A percentile compares a stretch with the other conserved stretches of the same genome.
These are phyloP conservation scores for Polychytrium aggregatum DNA, from an alignment of 192 early-diverging fungal genomes.

Conservation along the genomic window DNA sequence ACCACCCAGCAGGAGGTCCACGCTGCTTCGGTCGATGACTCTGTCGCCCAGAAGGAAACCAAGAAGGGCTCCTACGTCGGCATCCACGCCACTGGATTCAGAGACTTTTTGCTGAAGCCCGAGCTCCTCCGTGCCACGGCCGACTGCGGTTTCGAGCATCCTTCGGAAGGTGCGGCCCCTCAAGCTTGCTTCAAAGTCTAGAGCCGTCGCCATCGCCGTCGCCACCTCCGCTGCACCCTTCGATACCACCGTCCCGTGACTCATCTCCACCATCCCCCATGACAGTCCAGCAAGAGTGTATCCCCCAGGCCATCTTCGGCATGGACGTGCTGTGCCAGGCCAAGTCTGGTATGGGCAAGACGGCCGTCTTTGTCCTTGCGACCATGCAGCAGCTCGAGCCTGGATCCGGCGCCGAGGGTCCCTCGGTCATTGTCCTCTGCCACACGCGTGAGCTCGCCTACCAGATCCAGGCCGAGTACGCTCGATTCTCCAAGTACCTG, in stretches of 20 bases:
- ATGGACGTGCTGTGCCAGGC: slow-evolving; percentile 98
- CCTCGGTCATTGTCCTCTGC: slow-evolving; percentile 81
- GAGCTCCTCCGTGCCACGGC: slow-evolving; percentile 89
- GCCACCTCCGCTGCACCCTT: background rate
- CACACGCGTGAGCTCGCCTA: slow-evolving; percentile 97
- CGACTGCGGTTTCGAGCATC: slow-evolving; percentile 99
- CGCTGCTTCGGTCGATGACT: too few species aligned
- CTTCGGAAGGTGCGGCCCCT: slow-evolving; percentile 64
- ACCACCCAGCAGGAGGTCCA: too few species aligned
- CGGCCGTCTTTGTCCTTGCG: slow-evolving; percentile 93
- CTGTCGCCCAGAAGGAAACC: slow-evolving; percentile 64
- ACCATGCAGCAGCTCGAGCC: slow-evolving; percentile 89
- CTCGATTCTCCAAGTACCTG: slow-evolving; percentile 91
- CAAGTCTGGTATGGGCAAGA: slow-evolving; percentile 98
- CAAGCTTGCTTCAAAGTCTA: background rate
- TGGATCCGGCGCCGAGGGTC: slow-evolving; percentile 15
- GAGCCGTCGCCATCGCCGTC: background rate
- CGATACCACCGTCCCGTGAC: background rate
- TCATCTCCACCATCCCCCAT: background rate
- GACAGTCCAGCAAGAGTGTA: slow-evolving; percentile 93
- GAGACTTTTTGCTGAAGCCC: slow-evolving; percentile 95
- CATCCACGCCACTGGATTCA: slow-evolving; percentile 96
- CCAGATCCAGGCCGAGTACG: slow-evolving; percentile 97
- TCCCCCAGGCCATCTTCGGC: slow-evolving; percentile 91
- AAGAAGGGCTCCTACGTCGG: slow-evolving; percentile 98